These are phyloP conservation scores for Solanum hybrid DNA, from an alignment of 305 asterid species.

Conservation along the genomic window DNA sequence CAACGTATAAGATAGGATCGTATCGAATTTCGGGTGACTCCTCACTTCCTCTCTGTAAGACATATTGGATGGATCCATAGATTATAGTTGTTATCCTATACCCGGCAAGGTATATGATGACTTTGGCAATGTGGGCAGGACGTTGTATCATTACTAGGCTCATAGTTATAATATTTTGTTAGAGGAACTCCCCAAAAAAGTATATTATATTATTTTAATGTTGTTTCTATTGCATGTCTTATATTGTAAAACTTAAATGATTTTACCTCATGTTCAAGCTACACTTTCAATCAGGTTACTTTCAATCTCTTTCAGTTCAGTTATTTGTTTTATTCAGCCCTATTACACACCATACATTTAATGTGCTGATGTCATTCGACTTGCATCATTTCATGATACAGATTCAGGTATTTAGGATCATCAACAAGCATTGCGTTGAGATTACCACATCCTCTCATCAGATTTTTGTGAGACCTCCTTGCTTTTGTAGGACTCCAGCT, in stretches of 20 bases:
- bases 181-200: not conserved
- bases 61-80: not conserved
- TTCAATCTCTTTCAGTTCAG: not conserved
- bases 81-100: not conserved
- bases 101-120: no score
- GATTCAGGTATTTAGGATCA: not conserved
- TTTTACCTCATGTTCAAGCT: not conserved
- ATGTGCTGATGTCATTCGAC: not conserved
- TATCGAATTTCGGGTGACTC: not conserved
- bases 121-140: no score
- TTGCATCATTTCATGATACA: no score
- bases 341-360: not conserved
- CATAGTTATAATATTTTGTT: no score
- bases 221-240: not conserved
- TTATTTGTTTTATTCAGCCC: not conserved
- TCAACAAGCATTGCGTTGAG: not conserved
- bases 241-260: not conserved
- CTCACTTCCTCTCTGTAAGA: not conserved
- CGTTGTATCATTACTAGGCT: no score
- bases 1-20: no score
- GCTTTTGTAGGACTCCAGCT: not conserved
- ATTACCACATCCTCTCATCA: not conserved
- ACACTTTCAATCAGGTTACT: not conserved
- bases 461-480: not conserved
- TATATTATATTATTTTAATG: no score